Conservation (phyloP, 2,329 filamentous ascomycete species). For the Capronia coronata region DNA sequence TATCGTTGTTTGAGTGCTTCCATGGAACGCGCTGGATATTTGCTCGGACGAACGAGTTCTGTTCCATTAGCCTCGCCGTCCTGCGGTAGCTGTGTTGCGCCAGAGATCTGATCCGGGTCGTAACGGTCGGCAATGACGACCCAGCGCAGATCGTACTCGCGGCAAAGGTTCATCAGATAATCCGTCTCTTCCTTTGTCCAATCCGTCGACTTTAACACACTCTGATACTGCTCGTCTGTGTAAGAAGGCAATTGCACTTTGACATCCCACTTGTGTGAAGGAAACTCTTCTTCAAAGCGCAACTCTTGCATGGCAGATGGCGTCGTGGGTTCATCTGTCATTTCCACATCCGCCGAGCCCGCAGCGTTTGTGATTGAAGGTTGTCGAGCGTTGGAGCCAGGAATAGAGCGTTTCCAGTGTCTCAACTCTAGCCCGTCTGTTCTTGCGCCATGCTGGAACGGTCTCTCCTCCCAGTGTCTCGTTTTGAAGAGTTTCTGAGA, state of each 20-base stretch:
- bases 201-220: constrained; percentile 63
- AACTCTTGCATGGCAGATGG: constrained; percentile 30
- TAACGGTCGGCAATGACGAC: constrained; percentile 88
- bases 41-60: constrained; percentile 24
- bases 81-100: constrained; percentile 4
- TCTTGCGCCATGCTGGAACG: constrained; percentile 73
- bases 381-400: constrained; percentile 19
- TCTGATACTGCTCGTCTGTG: constrained; percentile 77
- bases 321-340: constrained; percentile 29
- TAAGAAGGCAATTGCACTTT: constrained; percentile 72
- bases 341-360: constrained; percentile 30
- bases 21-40: constrained; percentile 56
- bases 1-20: constrained; percentile 90
- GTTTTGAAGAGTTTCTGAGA: constrained; percentile 26
- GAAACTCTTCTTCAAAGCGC: constrained; percentile 42
- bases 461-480: constrained; percentile 30
- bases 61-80: constrained; percentile 33
- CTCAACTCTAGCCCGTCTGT: constrained; percentile 62
- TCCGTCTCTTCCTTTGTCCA: constrained; percentile 95
- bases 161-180: constrained; percentile 69
- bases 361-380: constrained; percentile 26
- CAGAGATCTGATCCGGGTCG: constrained; percentile 47
- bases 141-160: constrained; percentile 83
- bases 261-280: constrained; percentile 84
- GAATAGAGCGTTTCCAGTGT: constrained; percentile 69